Evolutionary conservation across 805 yeast genomes (phyloP).

Genomic region (Pichia cephalocereana): DNA sequence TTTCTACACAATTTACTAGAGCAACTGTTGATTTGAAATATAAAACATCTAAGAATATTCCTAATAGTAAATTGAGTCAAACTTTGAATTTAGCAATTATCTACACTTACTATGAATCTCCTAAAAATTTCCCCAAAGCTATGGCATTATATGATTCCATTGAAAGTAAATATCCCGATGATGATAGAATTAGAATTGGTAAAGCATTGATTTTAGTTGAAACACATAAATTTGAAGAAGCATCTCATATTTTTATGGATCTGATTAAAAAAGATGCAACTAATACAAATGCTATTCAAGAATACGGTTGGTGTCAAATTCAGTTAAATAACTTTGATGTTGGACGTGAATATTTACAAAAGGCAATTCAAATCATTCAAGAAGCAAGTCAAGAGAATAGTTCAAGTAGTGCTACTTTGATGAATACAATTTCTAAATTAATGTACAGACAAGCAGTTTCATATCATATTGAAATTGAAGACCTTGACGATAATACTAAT

Average conservation of each 20-base stretch:
- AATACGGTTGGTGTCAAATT: conserved; percentile 72
- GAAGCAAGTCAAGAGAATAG: neutral
- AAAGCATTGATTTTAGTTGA: conserved; percentile 72
- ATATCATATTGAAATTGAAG: conserved; percentile 30
- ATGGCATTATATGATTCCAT: conserved; percentile 59
- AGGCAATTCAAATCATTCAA: conserved; percentile 27
- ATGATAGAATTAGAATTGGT: conserved; percentile 62
- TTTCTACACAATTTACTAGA: conserved; percentile 52
- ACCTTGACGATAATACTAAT: conserved; percentile 4
- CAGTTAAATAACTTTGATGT: conserved; percentile 37
- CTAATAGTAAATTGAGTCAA: conserved; percentile 47
- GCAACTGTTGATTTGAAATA: conserved; percentile 40
- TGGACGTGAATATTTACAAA: conserved; percentile 45
- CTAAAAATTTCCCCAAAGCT: conserved; percentile 76
- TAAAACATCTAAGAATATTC: conserved; percentile 38
- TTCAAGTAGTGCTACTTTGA: conserved; percentile 29
- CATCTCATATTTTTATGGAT: conserved; percentile 34
- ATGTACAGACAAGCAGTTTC: conserved; percentile 72
- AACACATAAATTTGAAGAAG: conserved; percentile 45
- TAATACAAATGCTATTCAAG: conserved; percentile 52
- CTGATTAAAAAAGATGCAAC: conserved; percentile 43
- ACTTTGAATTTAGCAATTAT: conserved; percentile 62
- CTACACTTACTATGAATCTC: conserved; percentile 82
- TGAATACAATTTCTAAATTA: conserved; percentile 48
- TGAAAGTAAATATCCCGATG: conserved; percentile 29